Conservation (phyloP, 2,329 filamentous ascomycete genomes). For the Pyrenophora tritici-repentis region DNA sequence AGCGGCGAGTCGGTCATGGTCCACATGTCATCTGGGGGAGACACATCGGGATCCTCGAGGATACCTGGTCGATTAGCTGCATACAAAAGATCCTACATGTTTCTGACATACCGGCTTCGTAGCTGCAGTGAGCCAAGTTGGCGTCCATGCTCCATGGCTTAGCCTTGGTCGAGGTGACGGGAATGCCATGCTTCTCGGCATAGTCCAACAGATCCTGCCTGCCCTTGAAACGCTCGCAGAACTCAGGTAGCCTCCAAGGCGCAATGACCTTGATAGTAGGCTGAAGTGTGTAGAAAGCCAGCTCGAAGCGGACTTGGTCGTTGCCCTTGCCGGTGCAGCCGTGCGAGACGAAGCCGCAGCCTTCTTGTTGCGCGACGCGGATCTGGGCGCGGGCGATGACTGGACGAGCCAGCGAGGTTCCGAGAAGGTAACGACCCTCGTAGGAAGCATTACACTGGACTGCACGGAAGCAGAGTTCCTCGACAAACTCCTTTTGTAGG, state of each 20-base stretch:
- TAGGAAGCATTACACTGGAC: conserved; percentile 69
- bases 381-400: conserved; percentile 73
- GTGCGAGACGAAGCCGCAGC: conserved; percentile 59
- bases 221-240: conserved; percentile 73
- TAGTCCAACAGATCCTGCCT: conserved; percentile 75
- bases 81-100: fast-evolving
- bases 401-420: conserved; percentile 69
- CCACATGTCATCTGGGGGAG: conserved; percentile 80
- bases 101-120: conserved; percentile 67
- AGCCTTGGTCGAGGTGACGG: conserved; percentile 73
- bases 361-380: conserved; percentile 65
- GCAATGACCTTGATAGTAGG: conserved; percentile 73
- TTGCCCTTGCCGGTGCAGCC: conserved; percentile 57
- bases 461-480: conserved; percentile 79
- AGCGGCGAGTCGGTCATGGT: conserved; percentile 71
- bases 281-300: conserved; percentile 65
- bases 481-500: conserved; percentile 75
- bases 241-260: conserved; percentile 73
- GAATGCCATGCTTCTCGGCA: conserved; percentile 68
- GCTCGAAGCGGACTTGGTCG: conserved; percentile 69
- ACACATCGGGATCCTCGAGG: conserved; percentile 67
- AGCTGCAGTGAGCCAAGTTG: conserved; percentile 76
- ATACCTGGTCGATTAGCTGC: conserved; percentile 48
- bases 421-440: conserved; percentile 60
- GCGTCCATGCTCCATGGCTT: conserved; percentile 62